Percentiles rank a stretch among this genome's conserved stretches.
Evolutionary conservation across 768 basidiomycete species (phyloP).

Genomic region (Phylloporus sp.): DNA sequence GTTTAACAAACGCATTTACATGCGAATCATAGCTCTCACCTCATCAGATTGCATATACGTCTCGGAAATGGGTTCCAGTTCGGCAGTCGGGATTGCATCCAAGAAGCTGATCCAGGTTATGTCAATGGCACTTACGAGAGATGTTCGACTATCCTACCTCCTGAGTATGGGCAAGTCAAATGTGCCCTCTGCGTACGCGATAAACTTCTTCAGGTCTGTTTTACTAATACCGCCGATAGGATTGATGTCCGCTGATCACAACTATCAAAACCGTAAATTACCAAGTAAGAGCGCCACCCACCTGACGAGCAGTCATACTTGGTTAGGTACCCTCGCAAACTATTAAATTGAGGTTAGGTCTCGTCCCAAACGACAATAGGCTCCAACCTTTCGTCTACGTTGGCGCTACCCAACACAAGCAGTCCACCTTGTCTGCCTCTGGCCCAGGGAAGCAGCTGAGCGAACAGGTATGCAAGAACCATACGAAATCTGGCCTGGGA

Average conservation of each 20-base stretch:
- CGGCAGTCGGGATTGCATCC: conserved; percentile 89
- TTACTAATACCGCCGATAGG: conserved; percentile 98
- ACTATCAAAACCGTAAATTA: neutral
- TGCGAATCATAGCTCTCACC: conserved; percentile 37
- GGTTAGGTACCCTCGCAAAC: conserved; percentile 92
- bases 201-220: conserved; percentile 94
- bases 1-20: neutral
- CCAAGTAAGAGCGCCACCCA: conserved; percentile 22
- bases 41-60: conserved; percentile 96
- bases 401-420: conserved; percentile 95
- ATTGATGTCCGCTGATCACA: conserved; percentile 80
- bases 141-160: conserved; percentile 43
- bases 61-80: conserved; percentile 92
- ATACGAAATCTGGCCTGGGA: conserved; percentile 83
- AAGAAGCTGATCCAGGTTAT: conserved; percentile 65
- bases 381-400: conserved; percentile 92
- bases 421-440: conserved; percentile 80
- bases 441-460: conserved; percentile 91
- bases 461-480: conserved; percentile 93
- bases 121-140: neutral
- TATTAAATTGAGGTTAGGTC: conserved; percentile 26
- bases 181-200: conserved; percentile 70
- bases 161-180: conserved; percentile 85
- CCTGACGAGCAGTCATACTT: conserved; percentile 97
- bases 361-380: neutral